Conservation (phyloP, 2,329 filamentous ascomycete species). For the Hypoxylon sp. region DNA sequence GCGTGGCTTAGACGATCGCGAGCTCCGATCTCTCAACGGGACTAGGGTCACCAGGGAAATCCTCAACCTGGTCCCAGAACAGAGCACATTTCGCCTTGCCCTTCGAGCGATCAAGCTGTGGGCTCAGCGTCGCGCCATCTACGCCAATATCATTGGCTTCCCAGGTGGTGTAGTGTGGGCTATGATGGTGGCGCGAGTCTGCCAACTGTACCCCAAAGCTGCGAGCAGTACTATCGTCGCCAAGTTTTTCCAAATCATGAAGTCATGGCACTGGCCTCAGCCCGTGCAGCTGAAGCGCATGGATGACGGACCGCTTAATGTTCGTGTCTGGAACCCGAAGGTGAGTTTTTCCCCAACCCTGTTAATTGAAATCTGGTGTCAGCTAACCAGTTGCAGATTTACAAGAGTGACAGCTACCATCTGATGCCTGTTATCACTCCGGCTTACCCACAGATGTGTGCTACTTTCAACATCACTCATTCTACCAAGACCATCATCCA, state of each 20-base stretch:
- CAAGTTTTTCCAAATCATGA: slow-evolving; percentile 95
- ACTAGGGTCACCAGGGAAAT: slow-evolving; percentile 96
- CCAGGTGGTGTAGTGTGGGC: slow-evolving; percentile 98
- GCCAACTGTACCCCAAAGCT: slow-evolving; percentile 95
- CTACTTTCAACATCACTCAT: slow-evolving; percentile 91
- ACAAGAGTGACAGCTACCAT: slow-evolving; percentile 85
- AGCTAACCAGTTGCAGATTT: slow-evolving; percentile 67
- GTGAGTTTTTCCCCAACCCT: slow-evolving; percentile 60
- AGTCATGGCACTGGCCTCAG: slow-evolving; percentile 92
- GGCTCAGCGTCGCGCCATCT: slow-evolving; percentile 92
- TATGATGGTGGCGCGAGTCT: slow-evolving; percentile 95
- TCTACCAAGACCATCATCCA: slow-evolving; percentile 90
- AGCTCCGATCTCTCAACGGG: slow-evolving; percentile 91
- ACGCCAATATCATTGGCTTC: slow-evolving; percentile 96
- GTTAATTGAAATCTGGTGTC: slow-evolving; percentile 30
- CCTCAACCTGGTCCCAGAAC: slow-evolving; percentile 87
- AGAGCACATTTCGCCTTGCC: slow-evolving; percentile 89
- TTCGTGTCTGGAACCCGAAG: slow-evolving; percentile 95
- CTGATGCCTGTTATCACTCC: slow-evolving; percentile 99
- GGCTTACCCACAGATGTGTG: slow-evolving; percentile 97
- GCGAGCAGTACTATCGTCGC: slow-evolving; percentile 88
- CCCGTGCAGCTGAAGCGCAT: slow-evolving; percentile 93
- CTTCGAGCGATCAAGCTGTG: slow-evolving; percentile 95
- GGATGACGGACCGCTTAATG: slow-evolving; percentile 83
- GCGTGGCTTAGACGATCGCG: slow-evolving; percentile 86